phyloP scores from a whole-genome alignment of 1,139 yeast genomes.

The Saccharomyces hybrid region DNA sequence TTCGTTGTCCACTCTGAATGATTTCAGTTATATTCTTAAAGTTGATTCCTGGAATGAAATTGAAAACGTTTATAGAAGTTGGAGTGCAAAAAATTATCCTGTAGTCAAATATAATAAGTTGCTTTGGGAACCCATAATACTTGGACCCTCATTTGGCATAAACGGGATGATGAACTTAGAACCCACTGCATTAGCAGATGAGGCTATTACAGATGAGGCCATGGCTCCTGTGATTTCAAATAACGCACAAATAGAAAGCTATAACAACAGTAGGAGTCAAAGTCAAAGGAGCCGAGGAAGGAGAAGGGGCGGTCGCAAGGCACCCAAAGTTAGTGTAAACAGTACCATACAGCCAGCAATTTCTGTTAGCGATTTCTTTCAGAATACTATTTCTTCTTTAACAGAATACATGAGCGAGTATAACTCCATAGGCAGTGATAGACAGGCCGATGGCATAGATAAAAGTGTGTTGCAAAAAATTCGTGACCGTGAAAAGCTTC shows the following conservation, averaged over 20 bases:
- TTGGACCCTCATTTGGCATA: constrained; percentile 79
- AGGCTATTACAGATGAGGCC: constrained; percentile 1
- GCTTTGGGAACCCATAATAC: constrained; percentile 76
- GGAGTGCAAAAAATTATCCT: constrained; percentile 53
- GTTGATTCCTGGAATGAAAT: constrained; percentile 44
- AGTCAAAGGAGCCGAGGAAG: background rate
- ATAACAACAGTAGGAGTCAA: background rate
- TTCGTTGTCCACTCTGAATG: constrained; percentile 13
- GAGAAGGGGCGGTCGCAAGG: background rate
- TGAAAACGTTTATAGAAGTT: constrained; percentile 39
- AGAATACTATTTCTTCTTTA: background rate
- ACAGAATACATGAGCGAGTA: background rate
- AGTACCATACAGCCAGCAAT: background rate
- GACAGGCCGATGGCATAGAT: background rate
- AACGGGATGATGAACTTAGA: constrained; percentile 35
- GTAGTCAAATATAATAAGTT: constrained; percentile 45
- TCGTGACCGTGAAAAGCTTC: background rate
- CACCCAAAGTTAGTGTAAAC: background rate
- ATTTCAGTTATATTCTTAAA: constrained; percentile 47
- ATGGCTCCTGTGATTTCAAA: constrained; percentile 30
- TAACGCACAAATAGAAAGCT: constrained; percentile 40
- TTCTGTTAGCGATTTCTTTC: background rate
- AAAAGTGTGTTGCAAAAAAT: background rate
- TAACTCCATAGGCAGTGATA: background rate
- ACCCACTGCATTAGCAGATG: constrained; percentile 15